Evolutionary conservation across 2,329 filamentous ascomycete species (phyloP).

Genomic region (Gnomoniopsis sp.): DNA sequence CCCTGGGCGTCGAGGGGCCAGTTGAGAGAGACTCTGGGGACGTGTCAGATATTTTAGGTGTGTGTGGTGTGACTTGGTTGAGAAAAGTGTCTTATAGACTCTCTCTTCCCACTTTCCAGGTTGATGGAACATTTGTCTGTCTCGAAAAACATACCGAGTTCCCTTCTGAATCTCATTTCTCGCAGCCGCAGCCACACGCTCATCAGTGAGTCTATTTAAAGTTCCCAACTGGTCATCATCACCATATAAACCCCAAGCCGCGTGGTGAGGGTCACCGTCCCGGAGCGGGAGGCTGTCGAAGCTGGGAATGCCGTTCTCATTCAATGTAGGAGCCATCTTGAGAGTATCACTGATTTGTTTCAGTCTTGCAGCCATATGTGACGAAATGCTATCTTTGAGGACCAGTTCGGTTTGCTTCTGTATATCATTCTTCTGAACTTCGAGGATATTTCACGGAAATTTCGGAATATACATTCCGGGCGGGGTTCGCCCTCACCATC

Average conservation of each 20-base stretch:
- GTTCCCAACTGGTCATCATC: conserved; percentile 56
- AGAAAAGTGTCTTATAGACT: too few species aligned
- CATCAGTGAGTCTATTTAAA: conserved; percentile 57
- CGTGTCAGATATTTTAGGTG: neutral
- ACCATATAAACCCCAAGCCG: conserved; percentile 51
- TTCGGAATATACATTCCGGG: too few species aligned
- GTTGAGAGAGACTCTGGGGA: conserved; percentile 53
- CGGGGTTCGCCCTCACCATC: too few species aligned
- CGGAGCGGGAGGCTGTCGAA: conserved; percentile 47
- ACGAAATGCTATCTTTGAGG: neutral
- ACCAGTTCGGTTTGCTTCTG: too few species aligned
- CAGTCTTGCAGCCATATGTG: conserved; percentile 2
- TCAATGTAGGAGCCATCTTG: conserved; percentile 26
- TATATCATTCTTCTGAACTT: too few species aligned
- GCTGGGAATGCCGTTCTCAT: conserved; percentile 40
- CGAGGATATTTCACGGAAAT: too few species aligned
- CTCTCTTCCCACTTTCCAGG: too few species aligned
- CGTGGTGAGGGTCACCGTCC: conserved; percentile 40
- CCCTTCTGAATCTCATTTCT: conserved; percentile 53
- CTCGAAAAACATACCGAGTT: conserved; percentile 35
- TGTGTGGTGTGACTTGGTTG: too few species aligned
- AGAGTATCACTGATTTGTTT: conserved; percentile 1
- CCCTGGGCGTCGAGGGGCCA: conserved; percentile 55
- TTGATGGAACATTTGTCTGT: too few species aligned
- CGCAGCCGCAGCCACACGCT: conserved; percentile 48